Percentiles rank a stretch among this genome's conserved stretches.
Evolutionary conservation across 352 stramenopile genomes (phyloP).

Genomic region (Phytophthora podocarpi): DNA sequence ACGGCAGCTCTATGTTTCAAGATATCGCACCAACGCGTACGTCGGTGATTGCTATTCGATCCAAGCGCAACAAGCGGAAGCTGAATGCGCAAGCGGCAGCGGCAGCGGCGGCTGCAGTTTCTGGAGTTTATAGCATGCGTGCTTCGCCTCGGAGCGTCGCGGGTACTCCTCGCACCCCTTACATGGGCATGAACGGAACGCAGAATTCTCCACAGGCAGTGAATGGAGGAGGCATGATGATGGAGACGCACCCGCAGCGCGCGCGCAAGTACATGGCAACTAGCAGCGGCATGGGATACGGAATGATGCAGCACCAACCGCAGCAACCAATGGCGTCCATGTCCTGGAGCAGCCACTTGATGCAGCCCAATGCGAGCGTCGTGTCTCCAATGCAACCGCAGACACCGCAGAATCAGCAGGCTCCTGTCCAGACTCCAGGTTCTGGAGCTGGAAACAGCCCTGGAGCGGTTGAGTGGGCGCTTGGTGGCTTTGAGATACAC

Average conservation of each 20-base stretch:
- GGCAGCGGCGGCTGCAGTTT: conserved; percentile 8
- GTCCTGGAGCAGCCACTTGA: conserved; percentile 59
- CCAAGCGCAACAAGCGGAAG: conserved; percentile 95
- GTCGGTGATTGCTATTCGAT: conserved; percentile 92
- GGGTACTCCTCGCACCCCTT: conserved; percentile 36
- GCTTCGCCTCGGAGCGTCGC: conserved; percentile 48
- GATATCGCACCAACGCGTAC: conserved; percentile 91
- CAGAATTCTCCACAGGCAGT: conserved; percentile 22
- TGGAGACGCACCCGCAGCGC: conserved; percentile 35
- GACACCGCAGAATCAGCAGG: conserved; percentile 23
- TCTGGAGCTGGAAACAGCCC: conserved; percentile 24
- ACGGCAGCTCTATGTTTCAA: conserved; percentile 84
- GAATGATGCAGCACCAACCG: conserved; percentile 35
- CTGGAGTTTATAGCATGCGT: conserved; percentile 26
- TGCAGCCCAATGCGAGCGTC: conserved; percentile 33
- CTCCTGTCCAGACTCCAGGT: conserved; percentile 27
- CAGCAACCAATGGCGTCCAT: conserved; percentile 34
- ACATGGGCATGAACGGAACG: conserved; percentile 32
- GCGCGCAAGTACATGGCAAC: conserved; percentile 39
- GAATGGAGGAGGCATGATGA: conserved; percentile 22
- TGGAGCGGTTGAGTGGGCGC: conserved; percentile 64
- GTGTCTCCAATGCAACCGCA: conserved; percentile 25
- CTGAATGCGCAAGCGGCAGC: conserved; percentile 43
- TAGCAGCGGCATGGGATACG: conserved; percentile 32
- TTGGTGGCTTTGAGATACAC: conserved; percentile 84